These are phyloP conservation scores for Roridomyces roridus DNA, from an alignment of 768 basidiomycete species.

Conservation along the genomic window DNA sequence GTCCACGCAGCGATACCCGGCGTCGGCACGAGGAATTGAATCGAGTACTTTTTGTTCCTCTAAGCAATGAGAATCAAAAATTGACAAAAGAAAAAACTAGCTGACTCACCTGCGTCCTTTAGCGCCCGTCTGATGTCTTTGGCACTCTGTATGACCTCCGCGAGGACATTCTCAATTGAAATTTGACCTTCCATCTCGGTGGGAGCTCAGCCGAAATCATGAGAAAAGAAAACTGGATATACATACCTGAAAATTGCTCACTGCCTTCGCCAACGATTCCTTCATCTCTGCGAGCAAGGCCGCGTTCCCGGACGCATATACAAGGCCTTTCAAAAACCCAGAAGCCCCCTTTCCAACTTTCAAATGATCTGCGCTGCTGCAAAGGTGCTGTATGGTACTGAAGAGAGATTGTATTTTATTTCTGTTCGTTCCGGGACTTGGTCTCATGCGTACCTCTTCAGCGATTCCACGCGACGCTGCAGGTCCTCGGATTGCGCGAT, in stretches of 20 bases:
- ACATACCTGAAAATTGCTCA: neutral
- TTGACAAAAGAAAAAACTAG: too few relatives aligned
- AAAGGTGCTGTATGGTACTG: conserved; percentile 4
- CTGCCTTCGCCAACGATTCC: neutral
- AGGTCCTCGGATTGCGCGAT: too few relatives aligned
- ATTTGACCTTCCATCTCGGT: neutral
- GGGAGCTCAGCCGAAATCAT: neutral
- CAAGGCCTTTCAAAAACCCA: neutral
- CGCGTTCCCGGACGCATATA: conserved; percentile 2
- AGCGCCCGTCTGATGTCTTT: neutral
- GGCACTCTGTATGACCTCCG: neutral
- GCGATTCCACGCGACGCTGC: too few relatives aligned
- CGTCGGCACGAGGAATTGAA: too few relatives aligned
- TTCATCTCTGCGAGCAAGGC: conserved; percentile 3
- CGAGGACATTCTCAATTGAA: neutral
- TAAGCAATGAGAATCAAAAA: too few relatives aligned
- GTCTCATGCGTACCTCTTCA: too few relatives aligned
- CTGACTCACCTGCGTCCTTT: conserved; percentile 1
- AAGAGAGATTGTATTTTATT: too few relatives aligned
- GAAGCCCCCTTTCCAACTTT: neutral
- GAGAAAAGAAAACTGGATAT: too few relatives aligned
- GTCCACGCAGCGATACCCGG: too few relatives aligned
- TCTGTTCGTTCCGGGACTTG: too few relatives aligned
- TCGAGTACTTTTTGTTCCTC: too few relatives aligned
- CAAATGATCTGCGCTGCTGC: neutral